Evolutionary conservation across 306 rosid species (phyloP), one percentile per base, ranked within the genome.

Genomic region (Dryas octopetala): DNA sequence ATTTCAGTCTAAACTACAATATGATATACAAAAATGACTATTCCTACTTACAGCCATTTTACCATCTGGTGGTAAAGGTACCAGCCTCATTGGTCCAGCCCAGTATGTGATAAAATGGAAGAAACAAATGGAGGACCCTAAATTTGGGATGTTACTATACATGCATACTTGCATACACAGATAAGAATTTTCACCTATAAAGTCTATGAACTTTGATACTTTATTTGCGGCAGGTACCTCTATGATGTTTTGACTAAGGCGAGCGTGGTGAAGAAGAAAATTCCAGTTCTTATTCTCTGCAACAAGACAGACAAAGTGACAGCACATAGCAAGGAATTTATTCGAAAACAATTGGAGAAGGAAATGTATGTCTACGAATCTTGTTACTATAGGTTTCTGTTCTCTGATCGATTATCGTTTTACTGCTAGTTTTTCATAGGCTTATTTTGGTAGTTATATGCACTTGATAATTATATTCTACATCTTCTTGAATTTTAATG

Each of bases 301-400:
- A 94, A 94, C 86, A 94, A 94, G 82, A 83, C 96, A 3, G 97
- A 93, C 87, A 91, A 91, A 79, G 97, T 94, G 72, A 91, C 98
- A 70, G 97, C 97, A 19, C 98, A 93, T 82, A 91, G 94, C 60
- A 91, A 93, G 88, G 98, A 91, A 65, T 93, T 93, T 74, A 93
- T 93, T 81, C 82, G 85, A 65, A 89, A 84, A 75, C 98, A 94
- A 85, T 68, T 94, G 76, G 98, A 94, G 85, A 94, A 94, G 80
- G 98, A 94, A 84, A 79, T 94, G 98, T 94, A 94, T 85, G 88
- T 48, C 78, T 84, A 55, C n/a, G 60, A 4, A 73, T 77, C 64
- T 62, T 53, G 45, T 54, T 38, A 57, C 61, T 14, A 13, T 51
- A 14, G 15, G 9, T 80, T 16, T 68, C 57, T 80, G 23, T 12